Evolutionary conservation across 139 green algal genomes (phyloP).

Genomic region (Coccomyxa sp.): DNA sequence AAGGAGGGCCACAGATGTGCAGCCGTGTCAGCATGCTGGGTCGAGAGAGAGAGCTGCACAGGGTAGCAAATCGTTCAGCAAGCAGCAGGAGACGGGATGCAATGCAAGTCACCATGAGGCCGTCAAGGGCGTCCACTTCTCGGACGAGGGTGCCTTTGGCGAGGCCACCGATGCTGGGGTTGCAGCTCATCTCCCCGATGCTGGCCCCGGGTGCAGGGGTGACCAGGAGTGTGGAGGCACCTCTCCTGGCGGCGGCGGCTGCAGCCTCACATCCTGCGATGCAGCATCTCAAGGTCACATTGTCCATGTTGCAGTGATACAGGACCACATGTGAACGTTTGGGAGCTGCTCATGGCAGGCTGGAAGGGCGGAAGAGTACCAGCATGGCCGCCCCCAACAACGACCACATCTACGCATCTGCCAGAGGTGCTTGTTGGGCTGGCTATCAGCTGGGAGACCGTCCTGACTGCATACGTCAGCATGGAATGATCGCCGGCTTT

Average conservation of each 20-base stretch:
- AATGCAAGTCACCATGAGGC: conserved; percentile 43
- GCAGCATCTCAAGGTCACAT: not conserved
- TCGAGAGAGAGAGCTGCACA: no score
- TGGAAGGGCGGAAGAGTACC: not conserved
- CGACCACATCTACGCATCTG: conserved; percentile 13
- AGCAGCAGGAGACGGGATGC: no score
- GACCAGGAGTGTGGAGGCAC: conserved; percentile 41
- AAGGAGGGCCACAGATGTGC: not conserved
- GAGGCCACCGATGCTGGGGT: conserved; percentile 57
- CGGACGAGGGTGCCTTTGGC: conserved; percentile 55
- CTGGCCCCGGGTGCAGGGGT: conserved; percentile 31
- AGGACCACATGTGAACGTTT: not conserved
- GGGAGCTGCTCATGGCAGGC: not conserved
- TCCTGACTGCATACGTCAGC: no score
- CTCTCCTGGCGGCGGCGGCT: conserved; percentile 40
- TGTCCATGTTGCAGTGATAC: not conserved
- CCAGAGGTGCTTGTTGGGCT: not conserved
- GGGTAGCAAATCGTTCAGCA: no score
- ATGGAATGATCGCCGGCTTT: no score
- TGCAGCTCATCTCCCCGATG: conserved; percentile 62
- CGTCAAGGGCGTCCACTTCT: conserved; percentile 55
- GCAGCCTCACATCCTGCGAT: conserved; percentile 46
- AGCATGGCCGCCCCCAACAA: conserved; percentile 22
- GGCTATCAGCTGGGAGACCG: not conserved
- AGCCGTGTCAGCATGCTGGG: no score